Conservation (phyloP, 2,329 filamentous ascomycete genomes). For the Cytospora piceicola region DNA sequence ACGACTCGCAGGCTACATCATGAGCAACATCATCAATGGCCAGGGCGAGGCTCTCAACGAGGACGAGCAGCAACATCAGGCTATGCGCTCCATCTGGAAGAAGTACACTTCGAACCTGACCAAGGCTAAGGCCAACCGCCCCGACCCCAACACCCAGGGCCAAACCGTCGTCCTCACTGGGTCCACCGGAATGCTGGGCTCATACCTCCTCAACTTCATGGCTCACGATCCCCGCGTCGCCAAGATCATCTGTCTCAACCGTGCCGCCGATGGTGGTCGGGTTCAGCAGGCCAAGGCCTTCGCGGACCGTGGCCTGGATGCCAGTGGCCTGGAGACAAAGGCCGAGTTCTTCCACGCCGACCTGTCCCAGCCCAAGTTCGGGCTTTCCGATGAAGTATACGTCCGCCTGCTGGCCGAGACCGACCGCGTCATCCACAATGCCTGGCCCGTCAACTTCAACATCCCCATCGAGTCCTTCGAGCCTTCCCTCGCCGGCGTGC, state of each 20-base stretch:
- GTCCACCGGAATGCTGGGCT: constrained; percentile 45
- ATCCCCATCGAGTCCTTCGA: constrained; percentile 52
- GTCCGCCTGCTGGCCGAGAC: constrained; percentile 42
- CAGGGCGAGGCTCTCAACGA: constrained; percentile 26
- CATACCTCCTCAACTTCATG: constrained; percentile 44
- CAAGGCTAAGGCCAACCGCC: constrained; percentile 31
- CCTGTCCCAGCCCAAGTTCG: constrained; percentile 50
- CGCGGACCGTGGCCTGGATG: constrained; percentile 42
- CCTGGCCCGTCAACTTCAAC: constrained; percentile 52
- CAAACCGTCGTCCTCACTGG: constrained; percentile 45
- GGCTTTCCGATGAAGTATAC: constrained; percentile 44
- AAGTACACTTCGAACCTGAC: constrained; percentile 40
- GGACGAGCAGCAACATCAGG: constrained; percentile 27
- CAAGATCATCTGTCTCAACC: constrained; percentile 51
- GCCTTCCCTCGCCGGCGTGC: constrained; percentile 50
- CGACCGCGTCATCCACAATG: constrained; percentile 54
- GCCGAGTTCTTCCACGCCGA: constrained; percentile 53
- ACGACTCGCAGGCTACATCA: constrained; percentile 35
- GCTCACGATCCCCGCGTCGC: constrained; percentile 41
- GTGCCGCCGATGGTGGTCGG: constrained; percentile 44
- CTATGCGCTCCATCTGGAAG: constrained; percentile 32
- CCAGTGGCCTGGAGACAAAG: constrained; percentile 39
- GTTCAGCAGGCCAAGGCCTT: constrained; percentile 44
- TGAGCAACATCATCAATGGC: constrained; percentile 14
- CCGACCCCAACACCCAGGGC: constrained; percentile 32